Evolutionary conservation across 371 early-diverging fungal species (phyloP).

Genomic region (Basidiobolus meristosporus): DNA sequence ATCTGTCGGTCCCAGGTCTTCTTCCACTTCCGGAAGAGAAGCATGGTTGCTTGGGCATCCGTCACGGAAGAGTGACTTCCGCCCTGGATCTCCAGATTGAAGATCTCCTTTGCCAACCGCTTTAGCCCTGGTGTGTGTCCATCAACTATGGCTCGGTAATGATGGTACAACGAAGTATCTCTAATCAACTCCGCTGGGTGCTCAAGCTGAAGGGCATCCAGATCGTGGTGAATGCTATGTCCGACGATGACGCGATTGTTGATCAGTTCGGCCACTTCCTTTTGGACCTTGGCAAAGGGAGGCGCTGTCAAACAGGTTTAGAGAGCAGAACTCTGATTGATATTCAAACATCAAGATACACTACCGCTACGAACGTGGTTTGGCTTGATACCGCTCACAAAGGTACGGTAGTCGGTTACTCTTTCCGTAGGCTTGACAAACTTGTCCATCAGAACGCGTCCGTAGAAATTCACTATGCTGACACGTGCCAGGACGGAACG

Average conservation of each 20-base stretch:
- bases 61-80: conserved; percentile 74
- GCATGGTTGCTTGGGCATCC: conserved; percentile 82
- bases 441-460: conserved; percentile 65
- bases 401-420: conserved; percentile 86
- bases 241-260: conserved; percentile 77
- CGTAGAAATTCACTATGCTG: conserved; percentile 81
- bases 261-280: conserved; percentile 52
- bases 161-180: conserved; percentile 66
- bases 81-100: conserved; percentile 63
- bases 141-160: conserved; percentile 36
- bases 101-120: conserved; percentile 44
- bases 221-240: conserved; percentile 79
- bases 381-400: conserved; percentile 78
- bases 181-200: conserved; percentile 64
- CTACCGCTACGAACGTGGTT: conserved; percentile 39
- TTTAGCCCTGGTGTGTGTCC: conserved; percentile 60
- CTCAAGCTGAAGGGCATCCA: conserved; percentile 46
- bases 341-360: too few species aligned
- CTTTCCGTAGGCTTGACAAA: conserved; percentile 63
- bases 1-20: conserved; percentile 55
- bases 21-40: conserved; percentile 63
- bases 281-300: conserved; percentile 53
- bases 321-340: too few species aligned
- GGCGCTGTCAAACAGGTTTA: too few species aligned
- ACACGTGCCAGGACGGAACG: conserved; percentile 79